phyloP scores from a whole-genome alignment of 257 asterid genomes.

The Plantago major region DNA sequence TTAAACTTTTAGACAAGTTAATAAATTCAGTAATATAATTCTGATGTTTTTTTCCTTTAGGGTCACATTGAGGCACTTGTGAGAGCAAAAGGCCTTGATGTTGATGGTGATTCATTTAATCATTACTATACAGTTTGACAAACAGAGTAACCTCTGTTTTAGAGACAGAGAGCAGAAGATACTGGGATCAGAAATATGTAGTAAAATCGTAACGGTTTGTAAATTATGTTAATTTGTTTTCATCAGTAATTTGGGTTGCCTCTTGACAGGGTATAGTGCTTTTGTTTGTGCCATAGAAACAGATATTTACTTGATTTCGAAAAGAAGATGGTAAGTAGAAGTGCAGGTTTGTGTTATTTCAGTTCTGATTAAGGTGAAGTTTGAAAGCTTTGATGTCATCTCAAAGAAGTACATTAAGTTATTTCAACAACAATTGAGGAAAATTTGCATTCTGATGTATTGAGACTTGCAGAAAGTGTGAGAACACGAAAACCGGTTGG shows the following conservation, averaged over 20 bases:
- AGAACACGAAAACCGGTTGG: background rate
- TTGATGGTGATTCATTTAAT: background rate
- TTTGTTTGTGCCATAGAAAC: no score
- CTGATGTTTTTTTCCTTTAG: background rate
- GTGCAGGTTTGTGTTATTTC: background rate
- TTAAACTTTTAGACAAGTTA: background rate
- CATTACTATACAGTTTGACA: background rate
- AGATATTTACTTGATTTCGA: no score
- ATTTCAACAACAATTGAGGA: background rate
- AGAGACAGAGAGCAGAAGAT: no score
- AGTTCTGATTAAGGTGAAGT: background rate
- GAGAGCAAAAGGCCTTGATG: background rate
- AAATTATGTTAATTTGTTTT: no score
- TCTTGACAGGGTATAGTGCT: no score
- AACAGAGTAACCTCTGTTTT: no score
- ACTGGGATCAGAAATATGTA: no score
- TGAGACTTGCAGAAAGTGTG: background rate
- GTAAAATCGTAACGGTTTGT: no score
- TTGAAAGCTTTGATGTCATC: background rate
- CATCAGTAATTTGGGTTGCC: no score
- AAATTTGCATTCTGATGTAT: background rate
- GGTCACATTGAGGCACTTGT: slow-evolving; percentile 5
- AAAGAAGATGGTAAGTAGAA: no score
- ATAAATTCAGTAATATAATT: background rate
- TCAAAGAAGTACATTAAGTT: background rate